These are phyloP conservation scores for Oidiodendron maius DNA, from an alignment of 495 filamentous ascomycete species.

Conservation along the genomic window DNA sequence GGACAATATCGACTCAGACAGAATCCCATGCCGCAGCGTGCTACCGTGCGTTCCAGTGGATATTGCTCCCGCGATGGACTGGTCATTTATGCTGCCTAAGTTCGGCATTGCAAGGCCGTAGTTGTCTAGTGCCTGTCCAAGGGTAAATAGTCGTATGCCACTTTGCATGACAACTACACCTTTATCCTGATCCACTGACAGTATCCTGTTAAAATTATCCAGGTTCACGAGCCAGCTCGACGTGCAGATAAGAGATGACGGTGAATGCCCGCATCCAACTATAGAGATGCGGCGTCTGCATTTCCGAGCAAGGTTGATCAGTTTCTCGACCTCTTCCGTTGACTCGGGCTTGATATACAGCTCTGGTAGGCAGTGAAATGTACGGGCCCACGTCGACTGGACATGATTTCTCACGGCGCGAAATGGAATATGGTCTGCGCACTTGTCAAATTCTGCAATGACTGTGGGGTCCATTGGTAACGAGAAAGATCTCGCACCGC, in stretches of 20 bases:
- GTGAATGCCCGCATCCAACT: conserved; percentile 85
- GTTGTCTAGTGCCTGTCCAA: conserved; percentile 63
- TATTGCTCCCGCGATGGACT: conserved; percentile 90
- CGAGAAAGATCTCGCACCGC: no score
- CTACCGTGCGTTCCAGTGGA: conserved; percentile 91
- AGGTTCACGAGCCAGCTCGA: conserved; percentile 94
- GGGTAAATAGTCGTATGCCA: conserved; percentile 71
- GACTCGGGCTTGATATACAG: conserved; percentile 81
- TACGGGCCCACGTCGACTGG: conserved; percentile 96
- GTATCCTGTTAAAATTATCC: conserved; percentile 68
- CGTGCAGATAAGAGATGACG: conserved; percentile 87
- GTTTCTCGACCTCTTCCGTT: conserved; percentile 73
- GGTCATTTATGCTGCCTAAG: conserved; percentile 88
- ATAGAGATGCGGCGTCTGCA: conserved; percentile 75
- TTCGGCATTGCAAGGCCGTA: conserved; percentile 77
- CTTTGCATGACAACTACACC: conserved; percentile 70
- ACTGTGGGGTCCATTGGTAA: conserved; percentile 26
- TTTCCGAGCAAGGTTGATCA: conserved; percentile 72
- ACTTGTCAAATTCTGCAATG: conserved; percentile 26
- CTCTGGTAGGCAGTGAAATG: conserved; percentile 80
- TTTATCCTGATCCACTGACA: conserved; percentile 58
- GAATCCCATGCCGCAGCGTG: conserved; percentile 73
- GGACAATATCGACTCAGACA: conserved; percentile 66
- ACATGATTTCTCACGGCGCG: conserved; percentile 61
- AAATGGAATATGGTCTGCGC: conserved; percentile 56